Evolutionary conservation across 768 basidiomycete genomes (phyloP).

Genomic region (Boletus pseudopeckii): DNA sequence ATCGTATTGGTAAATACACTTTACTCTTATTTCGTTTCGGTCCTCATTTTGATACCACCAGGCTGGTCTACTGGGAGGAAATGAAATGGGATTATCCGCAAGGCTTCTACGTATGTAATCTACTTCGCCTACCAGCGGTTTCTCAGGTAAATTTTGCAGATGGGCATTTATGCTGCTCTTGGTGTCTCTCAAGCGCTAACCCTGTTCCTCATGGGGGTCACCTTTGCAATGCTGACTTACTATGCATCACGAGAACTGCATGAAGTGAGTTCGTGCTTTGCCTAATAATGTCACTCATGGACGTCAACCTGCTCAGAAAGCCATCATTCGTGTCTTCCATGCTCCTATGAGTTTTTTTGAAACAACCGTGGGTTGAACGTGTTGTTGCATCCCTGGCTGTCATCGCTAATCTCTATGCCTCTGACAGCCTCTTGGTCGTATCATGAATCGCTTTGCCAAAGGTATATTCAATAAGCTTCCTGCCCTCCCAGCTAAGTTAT

Average conservation of each 20-base stretch:
- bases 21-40: background rate
- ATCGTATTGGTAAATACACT: slow-evolving; percentile 59
- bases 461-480: slow-evolving; percentile 33
- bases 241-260: slow-evolving; percentile 74
- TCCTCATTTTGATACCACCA: slow-evolving; percentile 17
- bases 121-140: slow-evolving; percentile 27
- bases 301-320: slow-evolving; percentile 38
- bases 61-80: slow-evolving; percentile 72
- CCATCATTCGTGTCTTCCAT: slow-evolving; percentile 69
- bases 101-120: slow-evolving; percentile 64
- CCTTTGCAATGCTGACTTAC: slow-evolving; percentile 66
- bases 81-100: slow-evolving; percentile 53
- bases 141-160: slow-evolving; percentile 39
- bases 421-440: slow-evolving; percentile 70
- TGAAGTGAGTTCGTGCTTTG: slow-evolving; percentile 35
- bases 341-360: slow-evolving; percentile 92
- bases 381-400: background rate
- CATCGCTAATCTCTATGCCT: background rate
- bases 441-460: slow-evolving; percentile 90
- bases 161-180: slow-evolving; percentile 76
- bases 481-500: background rate
- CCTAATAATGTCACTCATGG: background rate
- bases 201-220: slow-evolving; percentile 63
- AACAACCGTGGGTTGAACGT: slow-evolving; percentile 52
- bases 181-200: slow-evolving; percentile 68